phyloP scores from a whole-genome alignment of 208 protist species.

The Acanthamoeba healyi region DNA sequence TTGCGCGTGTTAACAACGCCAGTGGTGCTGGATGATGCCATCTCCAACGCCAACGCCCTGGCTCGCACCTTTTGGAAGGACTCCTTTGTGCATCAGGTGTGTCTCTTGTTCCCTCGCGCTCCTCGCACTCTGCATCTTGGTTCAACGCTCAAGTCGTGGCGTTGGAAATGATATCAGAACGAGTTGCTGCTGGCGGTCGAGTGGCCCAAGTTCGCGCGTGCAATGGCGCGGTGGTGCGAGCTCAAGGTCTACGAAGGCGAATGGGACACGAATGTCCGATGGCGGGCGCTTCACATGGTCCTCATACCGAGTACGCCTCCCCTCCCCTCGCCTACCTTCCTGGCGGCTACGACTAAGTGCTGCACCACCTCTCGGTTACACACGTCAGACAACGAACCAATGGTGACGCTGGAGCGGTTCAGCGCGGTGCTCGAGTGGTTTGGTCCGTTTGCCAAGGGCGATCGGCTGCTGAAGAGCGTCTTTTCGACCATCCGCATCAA shows the following conservation, averaged over 20 bases:
- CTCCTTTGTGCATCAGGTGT: background rate
- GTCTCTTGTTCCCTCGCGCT: background rate
- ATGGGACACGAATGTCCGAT: background rate
- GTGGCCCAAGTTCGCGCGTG: background rate
- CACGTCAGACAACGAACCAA: background rate
- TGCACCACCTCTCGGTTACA: too few relatives aligned
- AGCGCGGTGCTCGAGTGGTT: slow-evolving; percentile 54
- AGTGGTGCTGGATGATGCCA: slow-evolving; percentile 51
- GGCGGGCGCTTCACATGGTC: slow-evolving; percentile 13
- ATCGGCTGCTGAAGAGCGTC: background rate
- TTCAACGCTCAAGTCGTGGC: background rate
- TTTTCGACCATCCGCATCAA: background rate
- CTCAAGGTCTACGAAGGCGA: background rate
- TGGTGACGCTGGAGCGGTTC: slow-evolving; percentile 43
- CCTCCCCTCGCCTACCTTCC: too few relatives aligned
- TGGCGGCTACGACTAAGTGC: too few relatives aligned
- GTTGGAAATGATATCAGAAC: slow-evolving; percentile 10
- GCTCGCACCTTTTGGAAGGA: slow-evolving; percentile 34
- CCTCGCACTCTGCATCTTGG: too few relatives aligned
- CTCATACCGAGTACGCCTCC: background rate
- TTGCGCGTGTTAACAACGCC: background rate
- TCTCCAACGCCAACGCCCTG: background rate
- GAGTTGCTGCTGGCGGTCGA: background rate
- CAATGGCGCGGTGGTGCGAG: background rate
- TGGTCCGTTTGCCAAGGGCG: slow-evolving; percentile 5